phyloP scores from a whole-genome alignment of 2,329 filamentous ascomycete genomes.

The Colletotrichum sp. region DNA sequence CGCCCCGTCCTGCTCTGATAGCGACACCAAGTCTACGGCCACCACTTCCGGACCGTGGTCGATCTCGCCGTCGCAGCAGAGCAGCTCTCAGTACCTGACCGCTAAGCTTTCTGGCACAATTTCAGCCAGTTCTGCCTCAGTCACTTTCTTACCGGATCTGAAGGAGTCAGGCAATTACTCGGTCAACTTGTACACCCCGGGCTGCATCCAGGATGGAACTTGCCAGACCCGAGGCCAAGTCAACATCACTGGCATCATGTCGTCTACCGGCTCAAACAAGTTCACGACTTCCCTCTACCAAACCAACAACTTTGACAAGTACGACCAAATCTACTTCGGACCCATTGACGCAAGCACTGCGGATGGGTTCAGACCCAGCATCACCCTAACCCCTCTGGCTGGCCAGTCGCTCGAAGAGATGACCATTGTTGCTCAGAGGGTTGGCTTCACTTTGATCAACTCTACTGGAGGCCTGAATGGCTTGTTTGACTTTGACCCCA shows the following conservation, averaged over 20 bases:
- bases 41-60: constrained; percentile 78
- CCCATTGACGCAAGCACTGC: constrained; percentile 76
- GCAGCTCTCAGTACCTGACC: constrained; percentile 78
- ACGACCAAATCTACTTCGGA: constrained; percentile 89
- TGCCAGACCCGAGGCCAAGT: constrained; percentile 81
- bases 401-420: constrained; percentile 67
- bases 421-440: constrained; percentile 86
- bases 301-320: constrained; percentile 96
- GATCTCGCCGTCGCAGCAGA: constrained; percentile 69
- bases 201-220: constrained; percentile 80
- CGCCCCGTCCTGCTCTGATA: constrained; percentile 74
- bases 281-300: constrained; percentile 75
- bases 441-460: constrained; percentile 77
- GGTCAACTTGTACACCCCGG: constrained; percentile 90
- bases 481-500: constrained; percentile 86
- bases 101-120: constrained; percentile 64
- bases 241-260: constrained; percentile 78
- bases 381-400: constrained; percentile 75
- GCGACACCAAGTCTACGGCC: constrained; percentile 68
- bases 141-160: constrained; percentile 85
- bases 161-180: constrained; percentile 90
- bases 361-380: constrained; percentile 74
- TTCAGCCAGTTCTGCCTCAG: constrained; percentile 64
- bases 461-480: constrained; percentile 86
- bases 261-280: constrained; percentile 49